Evolutionary conservation across 2,329 filamentous ascomycete genomes (phyloP).

Genomic region (Corniculantispora saksenae): DNA sequence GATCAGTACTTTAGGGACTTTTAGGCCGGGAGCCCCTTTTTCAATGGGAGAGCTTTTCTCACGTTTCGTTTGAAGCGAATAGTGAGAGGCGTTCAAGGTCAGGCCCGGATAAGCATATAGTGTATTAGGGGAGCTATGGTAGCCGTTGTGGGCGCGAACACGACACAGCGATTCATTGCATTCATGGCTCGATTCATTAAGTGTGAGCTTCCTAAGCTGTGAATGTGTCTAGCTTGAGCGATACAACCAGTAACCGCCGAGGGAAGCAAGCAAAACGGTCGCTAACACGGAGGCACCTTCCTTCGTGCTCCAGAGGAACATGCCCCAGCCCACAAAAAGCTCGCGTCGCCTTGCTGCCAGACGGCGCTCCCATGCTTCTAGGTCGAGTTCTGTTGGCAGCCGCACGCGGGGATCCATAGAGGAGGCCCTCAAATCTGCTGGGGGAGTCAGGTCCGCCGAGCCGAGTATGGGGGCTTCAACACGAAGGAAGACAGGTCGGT

Average conservation of each 20-base stretch:
- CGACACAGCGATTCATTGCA: not conserved
- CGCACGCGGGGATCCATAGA: slow-evolving; percentile 44
- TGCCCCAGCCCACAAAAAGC: slow-evolving; percentile 53
- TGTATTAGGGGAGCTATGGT: not conserved
- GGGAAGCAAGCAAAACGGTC: slow-evolving; percentile 42
- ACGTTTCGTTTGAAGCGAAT: not conserved
- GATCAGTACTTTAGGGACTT: slow-evolving; percentile 73
- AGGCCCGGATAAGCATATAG: not conserved
- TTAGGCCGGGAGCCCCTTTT: slow-evolving; percentile 34
- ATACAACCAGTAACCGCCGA: slow-evolving; percentile 49
- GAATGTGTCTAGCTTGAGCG: slow-evolving; percentile 13
- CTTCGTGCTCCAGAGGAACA: slow-evolving; percentile 56
- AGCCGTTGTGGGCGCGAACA: not conserved
- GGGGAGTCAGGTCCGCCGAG: slow-evolving; percentile 40
- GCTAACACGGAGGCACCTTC: slow-evolving; percentile 49
- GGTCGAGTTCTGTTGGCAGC: slow-evolving; percentile 55
- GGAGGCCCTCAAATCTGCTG: slow-evolving; percentile 27
- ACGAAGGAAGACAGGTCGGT: slow-evolving; percentile 78
- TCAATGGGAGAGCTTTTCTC: not conserved
- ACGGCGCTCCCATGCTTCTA: slow-evolving; percentile 55
- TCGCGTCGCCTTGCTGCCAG: slow-evolving; percentile 48
- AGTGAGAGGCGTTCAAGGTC: not conserved
- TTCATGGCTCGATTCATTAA: not conserved
- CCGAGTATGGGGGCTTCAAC: slow-evolving; percentile 63
- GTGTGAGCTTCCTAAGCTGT: not conserved